Evolutionary conservation across 2,329 filamentous ascomycete species (phyloP), one percentile per base, ranked within the genome.

Genomic region (Pseudopyrenochaeta lycopersici): DNA sequence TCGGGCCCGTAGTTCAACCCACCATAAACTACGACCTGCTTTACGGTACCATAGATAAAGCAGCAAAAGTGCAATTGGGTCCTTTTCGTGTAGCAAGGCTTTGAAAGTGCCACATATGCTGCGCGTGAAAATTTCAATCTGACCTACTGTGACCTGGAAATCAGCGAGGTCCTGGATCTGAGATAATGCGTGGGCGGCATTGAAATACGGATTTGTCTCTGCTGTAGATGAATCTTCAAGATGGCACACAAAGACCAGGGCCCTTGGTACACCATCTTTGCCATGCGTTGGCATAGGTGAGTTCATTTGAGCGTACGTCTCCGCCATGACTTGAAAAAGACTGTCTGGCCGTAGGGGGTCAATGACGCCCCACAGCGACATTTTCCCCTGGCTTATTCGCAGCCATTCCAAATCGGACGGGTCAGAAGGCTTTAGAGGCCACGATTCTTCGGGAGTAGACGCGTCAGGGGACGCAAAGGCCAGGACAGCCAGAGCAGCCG

Each of bases 401-500:
- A 45, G 17, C 42, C 42, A 45, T 11, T 32, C 42, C 15, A 45
- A 17, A 33, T 45, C 42, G 1, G 27, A 45, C 18, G 42, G 18
- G 15, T 32, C 42, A 32, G 42, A 18, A 32, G 27, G 11, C 31
- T 17, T 32, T 12, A 45, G 30, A 11, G 42, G 42, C 42, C 42
- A 45, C 4, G 27, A 45, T 12, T 20, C 30, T 33, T 32, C 30
- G 9, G 42, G 27, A 14, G 42, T 45, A 35, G 29, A 23, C 17
- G 42, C 14, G 21, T 45, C 42, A 21, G 42, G 42, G 27, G 42
- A 45, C 12, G 42, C 27, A 20, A 45, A 45, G 18, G 29, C 18
- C 31, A 45, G 21, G 10, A 45, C n/a, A 20, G 42, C 42, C 17
- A 45, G 42, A 14, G 42, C 42, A 45, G 42, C 42, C 15, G 42